Evolutionary conservation across 495 filamentous ascomycete genomes (phyloP), one percentile per base, ranked within the genome.

Genomic region (Daldinia decipiens): DNA sequence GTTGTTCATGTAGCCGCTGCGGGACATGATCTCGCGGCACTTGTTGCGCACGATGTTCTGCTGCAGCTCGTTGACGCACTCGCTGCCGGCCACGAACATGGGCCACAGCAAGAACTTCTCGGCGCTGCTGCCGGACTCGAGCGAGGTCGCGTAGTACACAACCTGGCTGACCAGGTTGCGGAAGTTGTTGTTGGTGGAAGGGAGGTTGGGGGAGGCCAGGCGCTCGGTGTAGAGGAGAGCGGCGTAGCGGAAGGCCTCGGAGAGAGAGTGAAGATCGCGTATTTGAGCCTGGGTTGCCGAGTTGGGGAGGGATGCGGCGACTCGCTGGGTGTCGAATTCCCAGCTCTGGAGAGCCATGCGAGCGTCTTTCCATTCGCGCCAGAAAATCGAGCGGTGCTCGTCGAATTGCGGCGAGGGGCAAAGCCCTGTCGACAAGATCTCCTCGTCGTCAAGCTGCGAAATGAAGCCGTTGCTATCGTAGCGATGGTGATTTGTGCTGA

Each of bases 51-150:
- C 90, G 53, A 93, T 86, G 32, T 86, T 83, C 60, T 94, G 90
- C 68, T 97, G 92, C 39, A 89, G 82, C 68, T 93, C 91, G 59
- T 91, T 89, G 59, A 97, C 92, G 76, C 94, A 97, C 81, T 97
- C 95, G 24, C 92, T 93, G 31, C 95, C 94, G 0, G 89, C 90
- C 55, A 98, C 91, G 76, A 97, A 97, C 9, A 98, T 85, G 8
- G 95, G 94, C 95, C 95, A 98, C 2, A 98, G 88, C 26, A 98
- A 82, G 73, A 95, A 97, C 75, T 97, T 95, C 78, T 95, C 92
- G 52, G 87, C 84, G 66, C 79, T 82, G 69, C 83, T 84, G 53
- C 83, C 84, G 1, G 89, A 86, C 65, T 92, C 87, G 24, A 97
- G 89, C 56, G 88, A 88, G 13, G 88, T 88, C 39, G 96, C 90